Conservation (phyloP, 768 basidiomycete species). For the Kwoniella botswanensis region DNA sequence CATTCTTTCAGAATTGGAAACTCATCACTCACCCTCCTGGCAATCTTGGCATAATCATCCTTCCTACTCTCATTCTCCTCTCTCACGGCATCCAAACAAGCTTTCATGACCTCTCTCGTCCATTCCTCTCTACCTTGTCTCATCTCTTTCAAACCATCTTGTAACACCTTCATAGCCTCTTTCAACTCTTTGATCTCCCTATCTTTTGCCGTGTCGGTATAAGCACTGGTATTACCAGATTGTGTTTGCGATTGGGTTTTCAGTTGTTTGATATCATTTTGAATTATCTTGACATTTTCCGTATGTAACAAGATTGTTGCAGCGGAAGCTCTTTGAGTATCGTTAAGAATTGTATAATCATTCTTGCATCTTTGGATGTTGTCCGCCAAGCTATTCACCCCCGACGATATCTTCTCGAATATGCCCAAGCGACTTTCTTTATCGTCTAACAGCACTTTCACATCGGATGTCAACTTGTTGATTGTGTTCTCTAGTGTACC, state of each 20-base stretch:
- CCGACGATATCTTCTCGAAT: slow-evolving; percentile 11
- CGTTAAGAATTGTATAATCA: background rate
- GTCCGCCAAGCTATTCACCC: background rate
- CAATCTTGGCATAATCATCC: slow-evolving; percentile 27
- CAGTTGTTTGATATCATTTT: slow-evolving; percentile 2
- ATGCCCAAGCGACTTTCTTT: background rate
- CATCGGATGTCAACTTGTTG: background rate
- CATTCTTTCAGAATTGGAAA: background rate
- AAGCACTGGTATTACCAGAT: too few relatives aligned
- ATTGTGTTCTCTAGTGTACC: background rate
- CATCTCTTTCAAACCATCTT: slow-evolving; percentile 14
- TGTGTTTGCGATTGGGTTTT: background rate
- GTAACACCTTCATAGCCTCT: slow-evolving; percentile 2
- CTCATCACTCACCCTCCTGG: slow-evolving; percentile 12
- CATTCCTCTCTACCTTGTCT: slow-evolving; percentile 24
- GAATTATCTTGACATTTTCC: background rate
- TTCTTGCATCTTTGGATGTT: slow-evolving; percentile 7
- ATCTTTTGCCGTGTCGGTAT: background rate
- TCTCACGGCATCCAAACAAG: slow-evolving; percentile 17
- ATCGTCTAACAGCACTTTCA: slow-evolving; percentile 1
- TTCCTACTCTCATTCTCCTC: slow-evolving; percentile 20
- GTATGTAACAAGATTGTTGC: background rate
- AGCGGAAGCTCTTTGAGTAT: background rate
- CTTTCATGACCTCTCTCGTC: slow-evolving; percentile 25
- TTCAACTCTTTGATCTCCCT: slow-evolving; percentile 9